Evolutionary conservation across 78 protist species (phyloP), one percentile per base, ranked within the genome.

Genomic region (Mastigamoeba balamuthi): DNA sequence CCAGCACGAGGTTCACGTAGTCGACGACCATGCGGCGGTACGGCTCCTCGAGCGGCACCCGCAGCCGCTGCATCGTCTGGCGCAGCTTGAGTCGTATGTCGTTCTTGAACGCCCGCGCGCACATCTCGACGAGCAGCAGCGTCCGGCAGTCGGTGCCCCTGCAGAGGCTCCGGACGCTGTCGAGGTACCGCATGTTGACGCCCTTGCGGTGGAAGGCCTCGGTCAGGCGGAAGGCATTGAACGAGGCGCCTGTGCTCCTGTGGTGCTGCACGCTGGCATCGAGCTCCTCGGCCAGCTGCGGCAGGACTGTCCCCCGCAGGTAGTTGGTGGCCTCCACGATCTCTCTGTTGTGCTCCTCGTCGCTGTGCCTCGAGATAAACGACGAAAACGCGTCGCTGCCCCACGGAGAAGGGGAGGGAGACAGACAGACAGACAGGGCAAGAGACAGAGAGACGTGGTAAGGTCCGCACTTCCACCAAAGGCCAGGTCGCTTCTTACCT

Each of bases 31-130:
- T 29, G 17, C 88, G 10, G 27, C 88, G 53, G 29, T 83, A 83
- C 0, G 88, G 88, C 6, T 81, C 88, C 9, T 83, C 88, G 27
- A 83, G 38, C 8, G 88, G 88, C 0, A 83, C 71, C 42, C 66
- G 69, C 0, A 82, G 84, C 40, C 69, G 78, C 27, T 77, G 64
- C 88, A 83, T 83, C 44, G 69, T 77, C 53, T 33, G 76, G 23
- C 90, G 4, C 29, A 85, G 78, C n/a, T 85, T 77, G 38, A 69
- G 78, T 30, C 85, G 42, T 8, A 85, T 36, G 36, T 78, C 77
- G 48, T 85, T 83, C 29, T 85, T 85, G 44, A 85, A 52, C 0
- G 75, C 83, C 30, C 90, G 52, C 0, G 90, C 85, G 63, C 76
- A 73, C 84, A 85, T 85, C 41, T 85, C 90, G 9, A 85, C 73